A percentile compares a stretch with the other conserved stretches of the same genome.
phyloP scores from a whole-genome alignment of 2,329 filamentous ascomycete species.

The Lasiodiplodia theobromae region DNA sequence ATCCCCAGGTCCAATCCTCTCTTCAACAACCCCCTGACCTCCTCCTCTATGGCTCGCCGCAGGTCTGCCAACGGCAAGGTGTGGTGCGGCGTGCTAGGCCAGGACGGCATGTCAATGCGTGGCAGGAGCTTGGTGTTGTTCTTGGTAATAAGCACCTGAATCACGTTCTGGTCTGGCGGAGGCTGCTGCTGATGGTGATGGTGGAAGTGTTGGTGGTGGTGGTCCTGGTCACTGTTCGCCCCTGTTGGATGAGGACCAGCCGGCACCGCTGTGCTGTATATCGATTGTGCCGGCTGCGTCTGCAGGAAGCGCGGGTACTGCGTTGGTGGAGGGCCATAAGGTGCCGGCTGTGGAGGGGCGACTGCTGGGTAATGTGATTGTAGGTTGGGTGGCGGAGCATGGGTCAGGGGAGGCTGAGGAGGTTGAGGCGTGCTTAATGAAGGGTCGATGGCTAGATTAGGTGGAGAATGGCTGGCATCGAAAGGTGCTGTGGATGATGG shows the following conservation, averaged over 20 bases:
- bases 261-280: background rate
- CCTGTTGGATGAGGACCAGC: background rate
- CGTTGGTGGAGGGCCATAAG: constrained; percentile 1
- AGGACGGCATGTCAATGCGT: constrained; percentile 26
- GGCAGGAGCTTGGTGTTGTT: constrained; percentile 28
- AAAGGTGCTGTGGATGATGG: background rate
- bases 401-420: background rate
- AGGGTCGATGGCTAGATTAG: constrained; percentile 9
- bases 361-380: constrained; percentile 1
- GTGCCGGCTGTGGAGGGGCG: background rate
- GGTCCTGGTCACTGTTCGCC: background rate
- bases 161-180: constrained; percentile 24
- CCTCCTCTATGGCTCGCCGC: constrained; percentile 1
- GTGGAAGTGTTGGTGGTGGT: background rate
- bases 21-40: constrained; percentile 10
- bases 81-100: constrained; percentile 27
- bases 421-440: constrained; percentile 4
- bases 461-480: constrained; percentile 32
- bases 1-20: constrained; percentile 12
- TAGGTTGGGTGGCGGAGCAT: background rate
- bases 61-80: constrained; percentile 18
- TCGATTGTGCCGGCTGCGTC: constrained; percentile 6
- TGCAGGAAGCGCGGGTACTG: constrained; percentile 16
- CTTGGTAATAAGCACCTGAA: constrained; percentile 24
- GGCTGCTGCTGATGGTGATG: constrained; percentile 11